Base-by-base conservation (phyloP, 495 filamentous ascomycete species). In the Aspergillus nidulans region DNA sequence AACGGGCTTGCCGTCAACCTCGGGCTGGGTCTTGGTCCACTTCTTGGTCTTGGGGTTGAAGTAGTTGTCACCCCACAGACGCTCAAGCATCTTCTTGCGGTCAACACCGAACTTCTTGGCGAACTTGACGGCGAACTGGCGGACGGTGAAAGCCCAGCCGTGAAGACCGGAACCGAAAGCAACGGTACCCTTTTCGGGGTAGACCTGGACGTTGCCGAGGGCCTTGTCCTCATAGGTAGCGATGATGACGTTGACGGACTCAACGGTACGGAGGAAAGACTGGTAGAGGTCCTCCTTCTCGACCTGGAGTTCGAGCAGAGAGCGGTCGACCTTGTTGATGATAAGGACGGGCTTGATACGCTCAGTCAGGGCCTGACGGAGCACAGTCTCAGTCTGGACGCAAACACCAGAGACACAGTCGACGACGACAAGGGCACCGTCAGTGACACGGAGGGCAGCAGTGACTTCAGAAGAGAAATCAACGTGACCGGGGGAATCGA, bases 1-100 rank as follows among this genome's bases (percentile, higher is more conserved):
- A 41, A 96, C 83, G 57, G 77, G 71, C 80, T 95, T 85, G 68
- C 90, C 92, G 57, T 96, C 92, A 65, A 86, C 75, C 59, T 81
- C 87, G 48, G 55, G 48, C 55, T 75, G 77, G 62, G 77, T 82
- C 77, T 86, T 99, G 69, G 91, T 90, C 94, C 94, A 99, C 85
- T 99, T 99, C 89, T 97, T 99, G 82, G 94, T 99, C 75, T 88
- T 85, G 56, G 94, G 90, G 82, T 97, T 97, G 87, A 99, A 97
- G 83, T 86, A 99, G 81, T 90, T 97, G 85, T 99, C 95, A 67
- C 94, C 94, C 94, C 94, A 98, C 66, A 98, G 88, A 84, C 95
- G 91, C 81, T 96, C 90, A 85, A 97, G 96, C 95, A 98, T 96
- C 90, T 97, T 97, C 77, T 82, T 85, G 76, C 88, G 89, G 83